These are phyloP conservation scores for Cucumis sativus DNA, from an alignment of 306 rosid species.

Conservation along the genomic window Cucumber_9930_V3 NC_026655.2:1329001-1329500, in stretches of 20 bases:
- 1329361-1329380: constrained; percentile 22
- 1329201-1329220: constrained; percentile 47
- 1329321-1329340: constrained; percentile 50
- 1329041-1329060: constrained; percentile 46
- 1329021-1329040: constrained; percentile 60
- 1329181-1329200: constrained; percentile 53
- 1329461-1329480: not conserved
- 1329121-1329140: constrained; percentile 5
- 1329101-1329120: constrained; percentile 56
- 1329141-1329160: not conserved
- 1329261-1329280: constrained; percentile 29
- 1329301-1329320: constrained; percentile 69
- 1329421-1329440: constrained; percentile 63
- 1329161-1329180: constrained; percentile 13
- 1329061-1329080: constrained; percentile 35
- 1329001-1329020: constrained; percentile 49
- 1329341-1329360: constrained; percentile 42
- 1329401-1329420: constrained; percentile 46
- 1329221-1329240: constrained; percentile 21
- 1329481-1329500: not conserved
- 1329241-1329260: constrained; percentile 23
- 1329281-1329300: constrained; percentile 47
- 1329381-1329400: constrained; percentile 38
- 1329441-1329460: constrained; percentile 49
- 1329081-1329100: constrained; percentile 53